A percentile compares a stretch with the other conserved stretches of the same genome.
phyloP scores from a whole-genome alignment of 176 grass and related monocot genomes.

The Elaeis guineensis region DNA sequence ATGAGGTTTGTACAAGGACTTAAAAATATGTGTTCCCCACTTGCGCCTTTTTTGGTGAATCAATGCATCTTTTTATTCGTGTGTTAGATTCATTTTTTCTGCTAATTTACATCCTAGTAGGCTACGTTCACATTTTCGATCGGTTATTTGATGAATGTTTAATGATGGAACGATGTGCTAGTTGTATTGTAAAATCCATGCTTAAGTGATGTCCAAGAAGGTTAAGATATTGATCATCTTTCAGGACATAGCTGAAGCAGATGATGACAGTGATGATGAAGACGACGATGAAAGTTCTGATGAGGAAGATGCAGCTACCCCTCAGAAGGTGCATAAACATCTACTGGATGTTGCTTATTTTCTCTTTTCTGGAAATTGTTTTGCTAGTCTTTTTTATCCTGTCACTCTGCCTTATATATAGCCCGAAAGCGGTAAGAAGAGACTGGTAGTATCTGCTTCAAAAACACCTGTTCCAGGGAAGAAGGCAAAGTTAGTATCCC shows the following conservation, averaged over 20 bases:
- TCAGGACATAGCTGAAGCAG: constrained; percentile 21
- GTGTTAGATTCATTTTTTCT: no score
- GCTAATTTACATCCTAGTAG: no score
- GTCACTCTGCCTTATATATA: constrained; percentile 1
- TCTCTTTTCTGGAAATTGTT: not conserved
- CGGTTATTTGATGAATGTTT: no score
- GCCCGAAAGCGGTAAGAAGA: constrained; percentile 60
- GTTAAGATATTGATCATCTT: not conserved
- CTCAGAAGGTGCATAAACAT: constrained; percentile 64
- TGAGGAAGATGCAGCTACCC: constrained; percentile 62
- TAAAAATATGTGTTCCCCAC: not conserved
- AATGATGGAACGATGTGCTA: no score
- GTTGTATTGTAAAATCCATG: no score
- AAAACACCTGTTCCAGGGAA: constrained; percentile 68
- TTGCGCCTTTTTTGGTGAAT: not conserved
- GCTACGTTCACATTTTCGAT: no score
- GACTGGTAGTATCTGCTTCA: constrained; percentile 18
- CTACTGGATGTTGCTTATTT: not conserved
- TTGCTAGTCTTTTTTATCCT: not conserved
- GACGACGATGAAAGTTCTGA: constrained; percentile 29
- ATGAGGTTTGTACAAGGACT: constrained; percentile 13
- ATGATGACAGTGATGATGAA: constrained; percentile 8
- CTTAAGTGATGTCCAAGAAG: no score
- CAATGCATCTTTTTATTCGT: not conserved
- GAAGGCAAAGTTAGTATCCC: constrained; percentile 64